Conservation (phyloP, 805 yeast genomes). For the Torulaspora indica region DNA sequence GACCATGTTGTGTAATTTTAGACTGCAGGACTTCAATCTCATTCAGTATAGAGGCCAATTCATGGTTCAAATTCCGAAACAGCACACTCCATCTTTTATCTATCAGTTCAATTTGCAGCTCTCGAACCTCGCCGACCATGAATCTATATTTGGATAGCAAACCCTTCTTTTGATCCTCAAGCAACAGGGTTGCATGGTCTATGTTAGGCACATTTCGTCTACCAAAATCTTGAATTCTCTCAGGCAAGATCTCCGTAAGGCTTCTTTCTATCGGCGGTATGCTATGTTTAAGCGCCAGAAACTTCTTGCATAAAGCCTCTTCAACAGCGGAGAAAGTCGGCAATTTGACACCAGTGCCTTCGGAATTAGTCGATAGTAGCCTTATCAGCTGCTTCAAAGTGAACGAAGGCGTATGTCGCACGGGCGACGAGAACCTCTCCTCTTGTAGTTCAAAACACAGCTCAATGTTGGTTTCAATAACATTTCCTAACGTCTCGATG, state of each 20-base stretch:
- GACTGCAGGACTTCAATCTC: slow-evolving; percentile 19
- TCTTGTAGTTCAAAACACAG: slow-evolving; percentile 39
- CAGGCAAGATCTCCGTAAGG: slow-evolving; percentile 49
- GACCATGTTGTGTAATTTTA: slow-evolving; percentile 12
- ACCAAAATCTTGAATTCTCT: slow-evolving; percentile 44
- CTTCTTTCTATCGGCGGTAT: slow-evolving; percentile 50
- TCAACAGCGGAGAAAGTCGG: slow-evolving; percentile 42
- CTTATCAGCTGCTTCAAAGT: slow-evolving; percentile 36
- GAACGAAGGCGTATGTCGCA: slow-evolving; percentile 39
- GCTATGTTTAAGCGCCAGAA: slow-evolving; percentile 39
- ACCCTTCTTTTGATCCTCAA: slow-evolving; percentile 38
- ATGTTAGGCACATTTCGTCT: slow-evolving; percentile 30
- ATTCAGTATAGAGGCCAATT: slow-evolving; percentile 33
- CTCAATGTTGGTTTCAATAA: slow-evolving; percentile 38
- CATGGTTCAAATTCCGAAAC: slow-evolving; percentile 45
- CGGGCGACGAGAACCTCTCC: slow-evolving; percentile 39
- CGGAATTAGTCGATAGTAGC: slow-evolving; percentile 29
- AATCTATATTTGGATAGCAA: slow-evolving; percentile 41
- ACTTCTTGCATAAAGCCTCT: slow-evolving; percentile 40
- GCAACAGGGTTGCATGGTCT: slow-evolving; percentile 30
- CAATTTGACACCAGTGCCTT: slow-evolving; percentile 32
- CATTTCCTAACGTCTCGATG: slow-evolving; percentile 41
- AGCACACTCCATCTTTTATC: slow-evolving; percentile 55
- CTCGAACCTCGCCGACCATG: slow-evolving; percentile 40
- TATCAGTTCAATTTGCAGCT: slow-evolving; percentile 44